Evolutionary conservation across 192 early-diverging fungal species (phyloP).

Genomic region (Gamsiella multidivaricata): DNA sequence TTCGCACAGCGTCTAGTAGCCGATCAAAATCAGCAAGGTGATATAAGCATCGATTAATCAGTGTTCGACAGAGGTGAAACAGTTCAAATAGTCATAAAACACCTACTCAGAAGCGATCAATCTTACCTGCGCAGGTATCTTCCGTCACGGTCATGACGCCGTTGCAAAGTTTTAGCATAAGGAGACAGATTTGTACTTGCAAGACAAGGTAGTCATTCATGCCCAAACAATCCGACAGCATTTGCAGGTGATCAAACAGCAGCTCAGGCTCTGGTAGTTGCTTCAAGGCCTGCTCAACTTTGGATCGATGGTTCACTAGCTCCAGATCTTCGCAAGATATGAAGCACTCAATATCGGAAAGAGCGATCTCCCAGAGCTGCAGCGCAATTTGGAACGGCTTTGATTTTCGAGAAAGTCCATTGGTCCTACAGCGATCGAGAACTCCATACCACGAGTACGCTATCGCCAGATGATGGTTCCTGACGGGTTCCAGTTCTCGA

Average conservation of each 20-base stretch:
- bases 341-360: constrained; percentile 58
- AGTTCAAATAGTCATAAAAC: no score
- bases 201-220: constrained; percentile 64
- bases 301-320: constrained; percentile 9
- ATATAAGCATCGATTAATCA: no score
- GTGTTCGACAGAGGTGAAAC: no score
- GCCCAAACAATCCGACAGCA: constrained; percentile 71
- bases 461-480: constrained; percentile 67
- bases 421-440: constrained; percentile 43
- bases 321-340: constrained; percentile 20
- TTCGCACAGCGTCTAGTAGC: constrained; percentile 60
- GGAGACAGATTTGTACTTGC: constrained; percentile 62
- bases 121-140: constrained; percentile 52
- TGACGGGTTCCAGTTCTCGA: constrained; percentile 48
- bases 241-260: constrained; percentile 64
- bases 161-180: constrained; percentile 70
- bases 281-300: constrained; percentile 33
- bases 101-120: no score
- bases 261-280: constrained; percentile 62
- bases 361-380: constrained; percentile 67
- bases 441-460: constrained; percentile 71
- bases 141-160: constrained; percentile 41
- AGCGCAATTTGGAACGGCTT: constrained; percentile 65
- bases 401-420: constrained; percentile 30
- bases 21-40: no score